phyloP scores from a whole-genome alignment of 495 filamentous ascomycete genomes.

The Neurospora tetraspora region DNA sequence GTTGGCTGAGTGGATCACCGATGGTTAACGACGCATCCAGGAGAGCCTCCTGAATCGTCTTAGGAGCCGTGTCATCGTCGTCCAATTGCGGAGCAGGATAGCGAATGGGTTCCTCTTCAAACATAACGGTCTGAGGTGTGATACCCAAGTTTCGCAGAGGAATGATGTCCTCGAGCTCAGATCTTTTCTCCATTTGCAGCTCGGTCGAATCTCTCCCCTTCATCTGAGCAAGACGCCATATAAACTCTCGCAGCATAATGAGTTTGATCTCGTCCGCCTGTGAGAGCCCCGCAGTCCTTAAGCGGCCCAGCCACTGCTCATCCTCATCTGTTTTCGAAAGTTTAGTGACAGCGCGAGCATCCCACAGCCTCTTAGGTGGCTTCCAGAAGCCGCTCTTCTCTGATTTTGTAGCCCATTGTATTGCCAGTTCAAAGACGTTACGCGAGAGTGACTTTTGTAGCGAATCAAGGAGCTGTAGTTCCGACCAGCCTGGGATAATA shows the following conservation, averaged over 20 bases:
- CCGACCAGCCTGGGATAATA: conserved; percentile 50
- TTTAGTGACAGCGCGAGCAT: conserved; percentile 32
- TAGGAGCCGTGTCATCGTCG: conserved; percentile 37
- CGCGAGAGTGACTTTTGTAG: conserved; percentile 77
- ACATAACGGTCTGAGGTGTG: conserved; percentile 81
- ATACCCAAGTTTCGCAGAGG: conserved; percentile 59
- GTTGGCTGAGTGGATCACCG: conserved; percentile 52
- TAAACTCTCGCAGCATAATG: conserved; percentile 76
- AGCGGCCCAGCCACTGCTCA: conserved; percentile 79
- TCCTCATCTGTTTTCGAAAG: conserved; percentile 82
- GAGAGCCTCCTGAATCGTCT: conserved; percentile 83
- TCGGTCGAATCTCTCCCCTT: conserved; percentile 47
- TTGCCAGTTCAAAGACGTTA: conserved; percentile 70
- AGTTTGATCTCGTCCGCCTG: conserved; percentile 86
- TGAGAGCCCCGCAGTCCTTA: conserved; percentile 75
- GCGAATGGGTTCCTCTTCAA: conserved; percentile 53
- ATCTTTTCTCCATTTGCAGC: conserved; percentile 7
- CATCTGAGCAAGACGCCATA: conserved; percentile 72
- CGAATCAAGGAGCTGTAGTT: conserved; percentile 65
- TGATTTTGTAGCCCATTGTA: conserved; percentile 74
- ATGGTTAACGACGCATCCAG: conserved; percentile 88
- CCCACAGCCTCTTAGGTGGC: conserved; percentile 51
- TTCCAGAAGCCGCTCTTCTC: conserved; percentile 84
- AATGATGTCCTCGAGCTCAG: conserved; percentile 57
- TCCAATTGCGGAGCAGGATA: conserved; percentile 12